Conservation (phyloP, 2,329 filamentous ascomycete species). For the Aspergillus pseudonomiae region DNA sequence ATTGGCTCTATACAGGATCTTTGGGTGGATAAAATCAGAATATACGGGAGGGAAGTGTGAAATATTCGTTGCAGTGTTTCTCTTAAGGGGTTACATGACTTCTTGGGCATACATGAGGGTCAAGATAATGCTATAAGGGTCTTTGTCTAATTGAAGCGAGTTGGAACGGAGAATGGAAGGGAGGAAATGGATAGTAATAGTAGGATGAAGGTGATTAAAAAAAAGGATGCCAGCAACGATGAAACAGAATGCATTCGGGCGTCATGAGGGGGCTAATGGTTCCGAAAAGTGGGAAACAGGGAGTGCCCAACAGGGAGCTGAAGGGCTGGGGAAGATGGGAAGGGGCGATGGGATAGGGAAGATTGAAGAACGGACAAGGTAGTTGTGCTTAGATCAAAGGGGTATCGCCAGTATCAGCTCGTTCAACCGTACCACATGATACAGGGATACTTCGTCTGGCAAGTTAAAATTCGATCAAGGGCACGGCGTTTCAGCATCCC, state of each 20-base stretch:
- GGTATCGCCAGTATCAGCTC: not conserved
- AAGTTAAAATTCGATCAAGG: slow-evolving; percentile 14
- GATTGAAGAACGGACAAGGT: slow-evolving; percentile 6
- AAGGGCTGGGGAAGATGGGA: slow-evolving; percentile 1
- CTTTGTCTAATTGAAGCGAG: slow-evolving; percentile 43
- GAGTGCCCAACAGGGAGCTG: slow-evolving; percentile 1
- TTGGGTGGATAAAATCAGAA: slow-evolving; percentile 25
- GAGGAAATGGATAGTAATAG: slow-evolving; percentile 18
- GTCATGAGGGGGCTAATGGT: slow-evolving; percentile 18
- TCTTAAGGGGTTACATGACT: slow-evolving; percentile 45
- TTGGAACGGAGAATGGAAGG: slow-evolving; percentile 19
- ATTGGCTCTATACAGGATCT: slow-evolving; percentile 33
- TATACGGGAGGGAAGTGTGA: slow-evolving; percentile 21
- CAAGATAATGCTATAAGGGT: slow-evolving; percentile 34
- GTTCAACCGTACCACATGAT: slow-evolving; percentile 1
- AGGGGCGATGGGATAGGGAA: slow-evolving; percentile 5
- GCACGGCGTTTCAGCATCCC: slow-evolving; percentile 19
- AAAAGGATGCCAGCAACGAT: slow-evolving; percentile 15
- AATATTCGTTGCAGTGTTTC: slow-evolving; percentile 39
- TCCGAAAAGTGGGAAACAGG: slow-evolving; percentile 25
- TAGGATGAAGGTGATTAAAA: slow-evolving; percentile 9
- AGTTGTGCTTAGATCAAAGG: slow-evolving; percentile 5
- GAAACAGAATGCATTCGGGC: slow-evolving; percentile 22
- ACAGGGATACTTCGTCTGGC: not conserved
- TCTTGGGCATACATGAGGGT: slow-evolving; percentile 43